Evolutionary conservation across 257 asterid species (phyloP).

Genomic region (Nicotiana tabacum): DNA sequence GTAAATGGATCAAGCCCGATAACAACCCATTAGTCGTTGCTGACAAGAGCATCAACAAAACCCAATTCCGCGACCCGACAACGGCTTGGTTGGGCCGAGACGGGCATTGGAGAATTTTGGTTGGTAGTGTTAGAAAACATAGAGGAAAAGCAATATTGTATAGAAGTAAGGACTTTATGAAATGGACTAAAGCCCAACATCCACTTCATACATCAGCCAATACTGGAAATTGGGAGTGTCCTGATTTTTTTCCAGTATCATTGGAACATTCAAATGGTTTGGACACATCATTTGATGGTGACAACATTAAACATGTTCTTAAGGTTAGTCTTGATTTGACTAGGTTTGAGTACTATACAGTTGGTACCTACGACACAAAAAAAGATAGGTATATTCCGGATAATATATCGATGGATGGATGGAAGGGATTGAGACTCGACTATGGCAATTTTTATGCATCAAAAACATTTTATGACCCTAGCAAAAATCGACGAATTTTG

Average conservation of each 20-base stretch:
- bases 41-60: background rate
- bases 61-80: constrained; percentile 26
- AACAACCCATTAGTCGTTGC: constrained; percentile 16
- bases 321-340: background rate
- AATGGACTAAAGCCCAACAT: background rate
- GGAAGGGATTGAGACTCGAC: background rate
- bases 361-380: background rate
- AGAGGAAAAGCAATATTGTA: constrained; percentile 18
- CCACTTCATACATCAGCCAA: background rate
- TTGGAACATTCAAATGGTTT: background rate
- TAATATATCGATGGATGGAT: background rate
- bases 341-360: background rate
- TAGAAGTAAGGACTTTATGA: constrained; percentile 12
- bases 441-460: constrained; percentile 9
- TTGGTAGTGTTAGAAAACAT: constrained; percentile 6
- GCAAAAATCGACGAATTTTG: background rate
- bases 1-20: constrained; percentile 25
- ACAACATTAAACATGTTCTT: constrained; percentile 1
- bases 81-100: constrained; percentile 25
- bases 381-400: background rate
- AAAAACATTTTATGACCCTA: background rate
- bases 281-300: background rate
- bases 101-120: constrained; percentile 17
- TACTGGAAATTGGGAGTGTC: constrained; percentile 2
- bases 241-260: constrained; percentile 5